Base-by-base conservation (phyloP, 208 protist genomes). In the Ichthyophonus hoferi region DNA sequence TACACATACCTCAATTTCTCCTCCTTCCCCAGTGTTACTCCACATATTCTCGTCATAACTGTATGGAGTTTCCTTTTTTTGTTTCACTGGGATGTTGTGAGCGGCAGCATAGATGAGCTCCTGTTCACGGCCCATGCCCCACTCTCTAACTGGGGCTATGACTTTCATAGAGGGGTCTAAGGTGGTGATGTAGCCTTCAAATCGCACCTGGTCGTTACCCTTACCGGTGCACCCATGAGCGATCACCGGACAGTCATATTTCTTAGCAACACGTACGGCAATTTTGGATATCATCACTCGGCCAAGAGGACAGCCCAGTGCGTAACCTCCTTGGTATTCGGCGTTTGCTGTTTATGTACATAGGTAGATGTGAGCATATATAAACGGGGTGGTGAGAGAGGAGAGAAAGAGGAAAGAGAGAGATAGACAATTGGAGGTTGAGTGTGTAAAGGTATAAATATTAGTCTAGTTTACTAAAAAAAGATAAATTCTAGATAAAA, bases 121-220 rank as follows among this genome's bases (percentile, higher is more conserved):
- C 24, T 93, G 90, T 40, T 43, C 39, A 37, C 92, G 90, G 40
- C 92, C 92, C 90, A 90, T 86, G 79, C 90, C 87, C 83, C 76
- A 85, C 40, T 91, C 90, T 37, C 93, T 40, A 79, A 87, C 92
- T n/a, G 93, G 93, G 17, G 93, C 90, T 81, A 95, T 93, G 78
- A 92, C 86, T 43, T 94, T 89, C 17, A 95, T 38, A n/a, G 42
- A 41, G 1, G 93, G 91, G 58, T 93, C 34, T 24, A 95, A 86
- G 0, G 93, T 86, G 77, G 86, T 90, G 76, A 81, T 88, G 81
- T 76, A 89, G 34, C 91, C 83, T 89, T 95, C 93, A 81, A 95
- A 95, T 43, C 93, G 91, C 24, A 93, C 84, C 89, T 95, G 93
- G 89, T 95, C 93, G 90, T 95, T 95, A 40, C 93, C 93, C 89